Percentiles rank a stretch among this genome's conserved stretches.
phyloP scores from a whole-genome alignment of 2,329 filamentous ascomycete genomes.

The Coleophoma crateriformis region DNA sequence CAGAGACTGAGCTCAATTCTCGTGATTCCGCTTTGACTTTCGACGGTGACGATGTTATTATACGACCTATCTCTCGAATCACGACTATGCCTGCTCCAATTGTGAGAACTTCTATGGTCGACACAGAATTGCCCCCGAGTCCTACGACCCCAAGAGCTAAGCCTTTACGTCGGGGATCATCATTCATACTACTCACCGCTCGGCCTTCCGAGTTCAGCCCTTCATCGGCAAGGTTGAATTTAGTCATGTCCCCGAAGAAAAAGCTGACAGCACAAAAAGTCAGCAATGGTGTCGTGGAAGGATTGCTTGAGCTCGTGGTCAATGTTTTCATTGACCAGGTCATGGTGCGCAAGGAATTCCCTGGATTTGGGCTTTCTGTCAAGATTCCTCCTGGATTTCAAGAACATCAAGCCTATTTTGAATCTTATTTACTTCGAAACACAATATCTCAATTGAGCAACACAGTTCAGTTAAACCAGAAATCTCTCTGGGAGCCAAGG shows the following conservation, averaged over 20 bases:
- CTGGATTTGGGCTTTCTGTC: conserved; percentile 76
- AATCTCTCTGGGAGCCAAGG: conserved; percentile 71
- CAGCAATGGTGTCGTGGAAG: conserved; percentile 68
- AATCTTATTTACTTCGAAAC: conserved; percentile 78
- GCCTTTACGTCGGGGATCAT: conserved; percentile 74
- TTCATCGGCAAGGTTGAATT: conserved; percentile 57
- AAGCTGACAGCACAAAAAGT: conserved; percentile 44
- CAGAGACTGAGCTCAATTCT: conserved; percentile 83
- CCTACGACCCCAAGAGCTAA: conserved; percentile 42
- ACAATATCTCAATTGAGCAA: conserved; percentile 67
- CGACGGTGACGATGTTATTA: conserved; percentile 78
- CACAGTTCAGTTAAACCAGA: conserved; percentile 65
- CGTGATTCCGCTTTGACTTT: conserved; percentile 77
- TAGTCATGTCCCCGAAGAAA: conserved; percentile 54
- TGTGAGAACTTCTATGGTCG: conserved; percentile 64
- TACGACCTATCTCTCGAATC: conserved; percentile 47
- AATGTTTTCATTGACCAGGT: conserved; percentile 82
- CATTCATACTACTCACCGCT: conserved; percentile 82
- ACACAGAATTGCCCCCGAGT: conserved; percentile 40
- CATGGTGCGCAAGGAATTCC: conserved; percentile 81
- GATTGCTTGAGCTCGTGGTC: conserved; percentile 71
- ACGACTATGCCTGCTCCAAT: conserved; percentile 61
- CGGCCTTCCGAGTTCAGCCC: conserved; percentile 53
- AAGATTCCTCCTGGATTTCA: conserved; percentile 90
- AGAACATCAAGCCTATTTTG: conserved; percentile 92